Evolutionary conservation across 768 basidiomycete species (phyloP), one percentile per base, ranked within the genome.

Genomic region (Leccinellum luteum): DNA sequence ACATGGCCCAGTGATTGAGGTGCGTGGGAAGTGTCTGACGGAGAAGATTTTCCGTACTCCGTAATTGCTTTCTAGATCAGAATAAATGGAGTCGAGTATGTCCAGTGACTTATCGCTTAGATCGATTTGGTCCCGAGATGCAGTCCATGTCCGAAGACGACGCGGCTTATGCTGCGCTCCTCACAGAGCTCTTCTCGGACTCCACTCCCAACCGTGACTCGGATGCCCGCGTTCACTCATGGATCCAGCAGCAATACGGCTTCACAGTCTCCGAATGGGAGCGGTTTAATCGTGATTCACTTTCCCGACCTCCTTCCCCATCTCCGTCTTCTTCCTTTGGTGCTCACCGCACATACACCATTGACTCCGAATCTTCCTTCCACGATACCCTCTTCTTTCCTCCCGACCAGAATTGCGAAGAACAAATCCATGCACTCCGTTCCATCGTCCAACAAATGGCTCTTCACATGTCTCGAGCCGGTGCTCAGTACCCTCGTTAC

Each of bases 381-480:
- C 69, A 69, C 38, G 74, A 76, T 48, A 58, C 69, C 32, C 69
- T 73, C 50, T 73, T 76, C 56, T 72, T 75, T 41, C 72, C 73
- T 0, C 50, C 66, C 21, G 13, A 62, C 10, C 43, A 57, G 15
- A 60, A 61, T 13, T 61, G 63, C 30, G 67, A 67, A n/a, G 67
- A 73, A 47, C 59, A 65, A 17, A 59, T 69, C 34, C 73, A 71
- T 6, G 62, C 75, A 0, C 69, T 76, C 56, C 66, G 68, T 17
- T 74, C 71, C 52, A 72, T 75, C 55, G 66, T 75, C 6, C 73
- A 69, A 34, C 70, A 75, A 60, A 75, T 75, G 74, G 63, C 66
- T 0, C 61, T 62, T 34, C 69, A 62, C 51, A 66, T 63, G n/a
- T 57, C 64, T 1, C 54, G 60, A 2, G 34, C 57, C 0, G n/a